Conservation (phyloP, 192 early-diverging fungal species). For the Diversispora epigaea region DNA sequence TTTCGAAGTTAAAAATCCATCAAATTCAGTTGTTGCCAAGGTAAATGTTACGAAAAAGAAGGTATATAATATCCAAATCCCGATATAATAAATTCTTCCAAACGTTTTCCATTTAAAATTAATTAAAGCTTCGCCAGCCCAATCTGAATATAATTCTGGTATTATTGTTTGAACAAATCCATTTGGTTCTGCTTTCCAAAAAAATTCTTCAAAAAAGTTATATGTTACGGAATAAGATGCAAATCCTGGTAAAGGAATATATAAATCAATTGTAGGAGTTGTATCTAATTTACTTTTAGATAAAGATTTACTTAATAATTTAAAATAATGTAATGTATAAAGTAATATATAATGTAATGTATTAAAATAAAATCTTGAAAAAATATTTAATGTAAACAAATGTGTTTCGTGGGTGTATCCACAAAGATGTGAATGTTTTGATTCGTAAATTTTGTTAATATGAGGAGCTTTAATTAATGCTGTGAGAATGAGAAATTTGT, state of each 20-base stretch:
- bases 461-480: not conserved
- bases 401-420: not conserved
- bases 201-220: not conserved
- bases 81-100: not conserved
- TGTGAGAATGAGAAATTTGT: not conserved
- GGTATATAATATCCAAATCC: not conserved
- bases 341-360: too few relatives aligned
- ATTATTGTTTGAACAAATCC: not conserved
- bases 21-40: not conserved
- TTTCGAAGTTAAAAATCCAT: not conserved
- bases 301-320: too few relatives aligned
- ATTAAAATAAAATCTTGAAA: not conserved
- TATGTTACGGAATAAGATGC: not conserved
- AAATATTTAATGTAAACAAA: not conserved
- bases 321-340: too few relatives aligned
- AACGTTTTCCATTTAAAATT: slow-evolving; percentile 19
- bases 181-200: not conserved
- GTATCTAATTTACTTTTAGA: too few relatives aligned
- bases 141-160: not conserved
- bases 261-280: not conserved
- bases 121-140: not conserved
- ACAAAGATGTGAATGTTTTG: not conserved
- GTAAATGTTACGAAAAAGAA: not conserved
- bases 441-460: not conserved
- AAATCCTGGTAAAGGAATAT: slow-evolving; percentile 8